Conservation (phyloP, 768 basidiomycete species). For the Chlorophyllum brunneum region DNA sequence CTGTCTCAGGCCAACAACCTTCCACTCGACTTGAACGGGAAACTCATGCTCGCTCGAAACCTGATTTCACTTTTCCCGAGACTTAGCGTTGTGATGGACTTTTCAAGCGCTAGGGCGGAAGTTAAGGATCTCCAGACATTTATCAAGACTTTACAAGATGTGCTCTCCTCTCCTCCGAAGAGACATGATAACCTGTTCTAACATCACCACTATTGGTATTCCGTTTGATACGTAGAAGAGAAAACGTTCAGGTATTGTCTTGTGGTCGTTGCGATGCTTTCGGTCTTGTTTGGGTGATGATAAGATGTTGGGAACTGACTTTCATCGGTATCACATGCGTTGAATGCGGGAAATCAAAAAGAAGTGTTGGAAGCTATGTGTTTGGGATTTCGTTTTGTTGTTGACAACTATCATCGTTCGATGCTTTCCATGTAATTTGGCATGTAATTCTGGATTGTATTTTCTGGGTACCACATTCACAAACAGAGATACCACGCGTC, state of each 20-base stretch:
- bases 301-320: too few species aligned
- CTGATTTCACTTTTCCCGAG: constrained; percentile 2
- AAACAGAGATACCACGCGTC: too few species aligned
- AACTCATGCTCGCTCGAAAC: neutral
- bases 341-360: too few species aligned
- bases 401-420: too few species aligned
- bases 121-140: neutral
- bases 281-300: too few species aligned
- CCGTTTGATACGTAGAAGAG: neutral
- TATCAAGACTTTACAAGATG: neutral
- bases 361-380: too few species aligned
- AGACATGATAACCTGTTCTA: neutral
- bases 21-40: neutral
- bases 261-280: neutral
- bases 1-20: neutral
- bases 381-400: too few species aligned
- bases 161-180: neutral
- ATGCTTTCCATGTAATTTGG: too few species aligned
- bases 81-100: neutral
- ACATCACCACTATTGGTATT: neutral
- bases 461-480: too few species aligned
- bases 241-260: neutral
- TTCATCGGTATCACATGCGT: too few species aligned
- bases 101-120: neutral
- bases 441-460: too few species aligned